Evolutionary conservation across 2,329 filamentous ascomycete species (phyloP), one percentile per base, ranked within the genome.

Genomic region (Onygenales sp.): DNA sequence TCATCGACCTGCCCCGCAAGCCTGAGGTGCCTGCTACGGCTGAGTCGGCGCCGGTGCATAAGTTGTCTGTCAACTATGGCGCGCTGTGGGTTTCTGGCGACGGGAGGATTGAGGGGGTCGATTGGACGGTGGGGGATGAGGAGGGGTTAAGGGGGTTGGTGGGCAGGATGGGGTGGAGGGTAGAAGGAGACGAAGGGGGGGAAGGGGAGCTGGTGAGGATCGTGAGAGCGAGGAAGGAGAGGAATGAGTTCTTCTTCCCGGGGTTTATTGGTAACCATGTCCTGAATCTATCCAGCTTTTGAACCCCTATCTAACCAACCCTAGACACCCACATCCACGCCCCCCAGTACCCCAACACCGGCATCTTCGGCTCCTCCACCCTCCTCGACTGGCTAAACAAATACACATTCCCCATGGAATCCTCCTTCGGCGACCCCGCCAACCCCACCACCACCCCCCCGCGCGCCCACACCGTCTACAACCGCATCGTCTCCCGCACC

Each of bases 281-380:
- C 32, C n/a, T 14, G n/a, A 35, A 10, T 49, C 8, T 32, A 27
- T 32, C 45, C 43, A 3, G 33, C n/a, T 33, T 11, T 31, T 48
- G 14, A 8, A 14, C 35, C n/a, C 39, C 36, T 33, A 31, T n/a
- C 67, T 42, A 32, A 33, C 11, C 6, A 27, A 8, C 49, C 6
- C 33, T 57, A 92, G 92, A 98, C 69, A 95, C 93, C 0, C 93
- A 98, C 68, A 87, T 95, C 54, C 93, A 98, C 68, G 93, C 93
- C 7, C 82, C 91, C 0, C 93, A 98, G 73, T 96, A 95, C 64
- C 90, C 92, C 54, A 98, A 98, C 65, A 82, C 83, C 1, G 93
- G 93, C 55, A 85, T 98, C 58, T 97, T 97, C 66, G 93, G 93
- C 64, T 93, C 91, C 60, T 86, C 88, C 0, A 96, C 92, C 0